Evolutionary conservation across 1,284 basidiomycete species (phyloP), one percentile per base, ranked within the genome.

Genomic region (Papiliotrema nemorosa): DNA sequence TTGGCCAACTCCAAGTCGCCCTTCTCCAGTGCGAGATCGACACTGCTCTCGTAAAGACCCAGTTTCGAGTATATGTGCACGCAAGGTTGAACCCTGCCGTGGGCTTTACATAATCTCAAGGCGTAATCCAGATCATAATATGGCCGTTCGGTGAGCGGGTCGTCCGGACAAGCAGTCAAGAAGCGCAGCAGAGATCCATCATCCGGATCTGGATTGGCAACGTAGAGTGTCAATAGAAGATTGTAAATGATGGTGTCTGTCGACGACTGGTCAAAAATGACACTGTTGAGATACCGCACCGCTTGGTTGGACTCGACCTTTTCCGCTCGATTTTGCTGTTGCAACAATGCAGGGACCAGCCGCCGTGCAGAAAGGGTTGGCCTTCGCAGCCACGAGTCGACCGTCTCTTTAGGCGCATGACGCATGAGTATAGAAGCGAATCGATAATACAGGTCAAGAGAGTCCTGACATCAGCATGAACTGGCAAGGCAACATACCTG

Each of bases 91-190:
- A 84, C 88, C 42, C 88, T 80, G 5, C 84, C 83, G 37, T 86
- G 80, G 57, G 84, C 82, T 65, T 90, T 90, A 77, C 93, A 98
- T 40, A 96, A 75, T 9, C 96, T 84, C 52, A 99, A 72, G 0
- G 94, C 96, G 68, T 97, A 98, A 76, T 98, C 93, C 34, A 98
- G 82, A 64, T 98, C 94, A 68, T 92, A 98, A 72, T 91, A 96
- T 1, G 94, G 93, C 66, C 84, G 85, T 3, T 84, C 84, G 0
- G 89, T 89, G 21, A 88, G 69, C 1, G 90, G 86, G 69, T 97
- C 85, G 18, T 83, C 81, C 1, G 89, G 90, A 1, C 88, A 86
- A 0, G 82, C 82, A n/a, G 83, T 82, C 34, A 99, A 81, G 77
- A 96, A 97, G 22, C 84, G 83, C 21, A 97, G 78, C 4, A 99